Evolutionary conservation across 805 yeast species (phyloP), one percentile per base, ranked within the genome.

Genomic region (Ascoidea tarda): DNA sequence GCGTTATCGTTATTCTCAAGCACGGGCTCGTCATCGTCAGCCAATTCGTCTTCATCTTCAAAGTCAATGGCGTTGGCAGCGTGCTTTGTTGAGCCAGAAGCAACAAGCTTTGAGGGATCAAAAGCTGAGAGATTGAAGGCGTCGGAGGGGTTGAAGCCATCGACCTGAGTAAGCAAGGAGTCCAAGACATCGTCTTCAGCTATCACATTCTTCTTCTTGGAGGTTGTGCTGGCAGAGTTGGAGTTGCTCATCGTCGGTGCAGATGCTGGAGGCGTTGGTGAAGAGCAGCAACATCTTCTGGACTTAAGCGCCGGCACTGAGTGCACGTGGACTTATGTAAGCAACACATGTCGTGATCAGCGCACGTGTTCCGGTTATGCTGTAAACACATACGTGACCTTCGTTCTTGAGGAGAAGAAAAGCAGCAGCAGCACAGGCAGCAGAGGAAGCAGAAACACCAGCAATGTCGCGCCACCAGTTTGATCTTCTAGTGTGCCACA

Each of bases 21-120:
- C 1, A 46, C 58, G 10, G 47, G 55, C 5, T 54, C 53, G 16
- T 57, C 59, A 6, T 58, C 60, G 2, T 58, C 61, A 33, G 52
- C 51, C 49, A 53, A 54, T 28, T 56, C 52, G 4, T 45, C 53
- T 48, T 65, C 59, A 8, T 87, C 96, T 62, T 87, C 96, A 63
- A 86, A 91, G 66, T 91, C 98, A 38, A 89, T 72, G 6, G 99
- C 99, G 65, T 90, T 91, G 5, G 79, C 96, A 1, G 93, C 90
- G 66, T 90, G 98, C 52, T 76, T 74, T 69, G 66, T 77, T 32
- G 44, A 38, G 14, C 44, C 51, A 51, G 46, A 50, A 47, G 16
- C 53, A 52, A 47, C 49, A 33, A 42, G 52, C 52, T 42, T 46
- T 44, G 50, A 31, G 8, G 16, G 51, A 28, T 47, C 50, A 46